These are phyloP conservation scores for Setaria italica DNA, from an alignment of 202 grass and related monocot species.

Conservation along the genomic window DNA sequence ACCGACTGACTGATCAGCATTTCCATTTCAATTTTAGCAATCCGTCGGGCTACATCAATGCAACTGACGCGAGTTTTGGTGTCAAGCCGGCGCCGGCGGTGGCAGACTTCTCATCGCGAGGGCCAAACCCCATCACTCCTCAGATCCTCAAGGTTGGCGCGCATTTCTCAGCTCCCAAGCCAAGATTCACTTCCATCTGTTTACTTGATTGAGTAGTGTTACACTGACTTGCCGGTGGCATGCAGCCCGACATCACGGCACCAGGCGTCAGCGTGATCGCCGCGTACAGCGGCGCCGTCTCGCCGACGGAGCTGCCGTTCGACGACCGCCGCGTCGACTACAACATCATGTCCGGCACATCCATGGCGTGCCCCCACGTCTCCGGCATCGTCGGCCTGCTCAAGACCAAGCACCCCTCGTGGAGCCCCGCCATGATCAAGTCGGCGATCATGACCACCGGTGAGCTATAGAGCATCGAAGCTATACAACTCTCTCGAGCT, in stretches of 20 bases:
- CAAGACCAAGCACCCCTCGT: slow-evolving; percentile 53
- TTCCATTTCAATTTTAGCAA: not conserved
- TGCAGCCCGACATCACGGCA: slow-evolving; percentile 75
- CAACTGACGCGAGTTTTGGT: slow-evolving; percentile 29
- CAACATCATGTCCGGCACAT: slow-evolving; percentile 72
- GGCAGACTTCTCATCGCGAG: slow-evolving; percentile 73
- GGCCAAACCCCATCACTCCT: slow-evolving; percentile 66
- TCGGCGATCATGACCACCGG: slow-evolving; percentile 84
- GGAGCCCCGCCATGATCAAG: slow-evolving; percentile 69
- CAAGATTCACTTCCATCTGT: not conserved
- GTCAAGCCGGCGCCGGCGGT: slow-evolving; percentile 74
- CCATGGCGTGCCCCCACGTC: slow-evolving; percentile 88
- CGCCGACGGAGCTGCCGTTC: slow-evolving; percentile 28
- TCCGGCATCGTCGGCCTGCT: slow-evolving; percentile 68
- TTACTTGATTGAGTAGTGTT: not conserved
- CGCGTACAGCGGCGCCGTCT: slow-evolving; percentile 43
- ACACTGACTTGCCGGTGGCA: not conserved
- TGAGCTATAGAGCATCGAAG: not conserved
- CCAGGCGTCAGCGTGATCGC: slow-evolving; percentile 74
- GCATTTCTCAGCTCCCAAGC: not conserved
- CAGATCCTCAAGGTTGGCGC: slow-evolving; percentile 64
- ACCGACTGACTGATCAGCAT: not conserved
- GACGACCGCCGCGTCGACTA: slow-evolving; percentile 69
- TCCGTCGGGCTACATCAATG: slow-evolving; percentile 54
- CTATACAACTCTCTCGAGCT: not conserved